Evolutionary conservation across 2,329 filamentous ascomycete species (phyloP).

Genomic region (Paracamarosporium sp.): DNA sequence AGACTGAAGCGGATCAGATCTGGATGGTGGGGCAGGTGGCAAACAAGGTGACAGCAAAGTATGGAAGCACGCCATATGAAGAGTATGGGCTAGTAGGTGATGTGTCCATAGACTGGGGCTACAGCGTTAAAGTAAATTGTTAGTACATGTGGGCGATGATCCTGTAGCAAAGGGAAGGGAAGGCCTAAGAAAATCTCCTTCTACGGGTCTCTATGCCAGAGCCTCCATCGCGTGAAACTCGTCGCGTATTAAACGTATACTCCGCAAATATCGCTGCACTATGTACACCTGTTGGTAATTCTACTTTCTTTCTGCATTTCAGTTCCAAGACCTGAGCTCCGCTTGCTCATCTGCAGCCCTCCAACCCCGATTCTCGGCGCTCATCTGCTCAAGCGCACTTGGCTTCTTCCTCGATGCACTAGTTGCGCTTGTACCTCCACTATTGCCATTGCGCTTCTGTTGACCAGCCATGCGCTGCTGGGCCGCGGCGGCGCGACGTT

Average conservation of each 20-base stretch:
- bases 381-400: constrained; percentile 36
- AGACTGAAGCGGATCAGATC: constrained; percentile 18
- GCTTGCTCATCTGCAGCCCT: constrained; percentile 36
- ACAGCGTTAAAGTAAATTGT: neutral
- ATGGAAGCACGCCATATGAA: constrained; percentile 1
- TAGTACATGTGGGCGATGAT: neutral
- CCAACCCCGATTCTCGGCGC: constrained; percentile 39
- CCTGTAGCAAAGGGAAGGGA: neutral
- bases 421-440: neutral
- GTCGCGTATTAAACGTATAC: neutral
- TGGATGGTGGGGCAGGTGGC: constrained; percentile 13
- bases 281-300: neutral
- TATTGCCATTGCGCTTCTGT: constrained; percentile 12
- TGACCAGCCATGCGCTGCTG: constrained; percentile 32
- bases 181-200: neutral
- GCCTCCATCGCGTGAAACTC: neutral
- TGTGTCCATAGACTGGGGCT: neutral
- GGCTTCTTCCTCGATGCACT: constrained; percentile 25
- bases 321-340: constrained; percentile 36
- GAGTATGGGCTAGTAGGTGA: constrained; percentile 5
- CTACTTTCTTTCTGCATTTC: neutral
- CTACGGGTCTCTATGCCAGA: neutral
- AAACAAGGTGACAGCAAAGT: neutral
- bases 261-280: neutral
- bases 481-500: constrained; percentile 35